Base-by-base conservation (phyloP, 345 rosid genomes). In the Salix suchowensis region DNA sequence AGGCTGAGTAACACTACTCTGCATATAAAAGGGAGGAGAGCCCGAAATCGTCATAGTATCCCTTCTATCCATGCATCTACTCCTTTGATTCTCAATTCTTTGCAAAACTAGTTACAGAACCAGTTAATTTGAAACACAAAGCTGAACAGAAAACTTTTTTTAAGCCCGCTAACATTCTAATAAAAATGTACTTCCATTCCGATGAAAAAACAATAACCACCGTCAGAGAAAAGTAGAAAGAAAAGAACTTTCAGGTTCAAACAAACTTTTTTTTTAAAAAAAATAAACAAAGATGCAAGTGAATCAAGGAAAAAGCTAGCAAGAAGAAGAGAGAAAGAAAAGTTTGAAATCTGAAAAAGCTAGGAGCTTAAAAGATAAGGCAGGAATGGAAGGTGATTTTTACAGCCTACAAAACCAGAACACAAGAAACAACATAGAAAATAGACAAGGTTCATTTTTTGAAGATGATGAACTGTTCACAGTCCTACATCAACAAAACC, bases 41-140 rank as follows among this genome's bases (percentile, higher is more conserved):
- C 97, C 97, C 71, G 92, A 75, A 42, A 91, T 86, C 76, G 87
- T 83, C 89, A 94, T 90, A 74, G 92, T 78, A 78, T 92, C 98
- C 83, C 97, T 89, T 87, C 91, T 90, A 88, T 96, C 99, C 99
- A 96, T 95, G 88, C 99, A 91, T 89, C 86, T 82, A 91, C 89
- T 78, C 52, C 65, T 74, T 81, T 79, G 60, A 40, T 19, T 69
- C 60, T 58, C 42, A 72, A 65, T 72, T 61, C 69, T 76, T 72
- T 64, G 50, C 54, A 67, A 78, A 24, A 65, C 30, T 42, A 58
- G 40, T 26, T 21, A 40, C 46, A 10, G 12, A 40, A 40, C 46
- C 46, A 40, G 37, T 36, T 36, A 36, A 5, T 36, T 5, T 36
- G 37, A 36, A 5, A 40, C 46, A 40, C 46, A 2, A 40, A 40